Evolutionary conservation across 2,329 filamentous ascomycete genomes (phyloP).

Genomic region (Coniosporium tulheliwenetii): DNA sequence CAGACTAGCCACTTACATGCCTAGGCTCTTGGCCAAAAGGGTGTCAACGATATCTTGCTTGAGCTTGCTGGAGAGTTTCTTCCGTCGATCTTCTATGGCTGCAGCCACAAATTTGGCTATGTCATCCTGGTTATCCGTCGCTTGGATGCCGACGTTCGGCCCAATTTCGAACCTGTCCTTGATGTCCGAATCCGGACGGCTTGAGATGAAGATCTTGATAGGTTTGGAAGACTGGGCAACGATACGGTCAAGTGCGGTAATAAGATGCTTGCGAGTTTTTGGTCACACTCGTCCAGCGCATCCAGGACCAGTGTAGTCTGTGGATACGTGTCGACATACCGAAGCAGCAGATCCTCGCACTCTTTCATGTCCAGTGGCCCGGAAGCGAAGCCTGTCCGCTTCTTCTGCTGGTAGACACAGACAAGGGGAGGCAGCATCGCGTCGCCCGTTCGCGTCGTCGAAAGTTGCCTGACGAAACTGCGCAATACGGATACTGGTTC

Average conservation of each 20-base stretch:
- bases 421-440: slow-evolving; percentile 5
- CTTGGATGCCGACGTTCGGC: slow-evolving; percentile 11
- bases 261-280: slow-evolving; percentile 9
- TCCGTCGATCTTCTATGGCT: slow-evolving; percentile 8
- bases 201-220: slow-evolving; percentile 20
- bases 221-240: slow-evolving; percentile 8
- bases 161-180: slow-evolving; percentile 5
- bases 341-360: slow-evolving; percentile 9
- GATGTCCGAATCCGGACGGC: slow-evolving; percentile 16
- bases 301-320: slow-evolving; percentile 19
- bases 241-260: slow-evolving; percentile 12
- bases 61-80: slow-evolving; percentile 4
- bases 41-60: slow-evolving; percentile 9
- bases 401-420: slow-evolving; percentile 1
- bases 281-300: slow-evolving; percentile 21
- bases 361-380: slow-evolving; percentile 4
- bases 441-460: slow-evolving; percentile 4
- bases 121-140: slow-evolving; percentile 14
- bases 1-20: slow-evolving; percentile 17
- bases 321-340: slow-evolving; percentile 13
- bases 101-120: slow-evolving; percentile 12
- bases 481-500: slow-evolving; percentile 15
- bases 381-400: slow-evolving; percentile 2
- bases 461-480: slow-evolving; percentile 16
- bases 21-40: slow-evolving; percentile 9